phyloP scores from a whole-genome alignment of 345 rosid genomes.

The Aquilaria malaccensis region DNA sequence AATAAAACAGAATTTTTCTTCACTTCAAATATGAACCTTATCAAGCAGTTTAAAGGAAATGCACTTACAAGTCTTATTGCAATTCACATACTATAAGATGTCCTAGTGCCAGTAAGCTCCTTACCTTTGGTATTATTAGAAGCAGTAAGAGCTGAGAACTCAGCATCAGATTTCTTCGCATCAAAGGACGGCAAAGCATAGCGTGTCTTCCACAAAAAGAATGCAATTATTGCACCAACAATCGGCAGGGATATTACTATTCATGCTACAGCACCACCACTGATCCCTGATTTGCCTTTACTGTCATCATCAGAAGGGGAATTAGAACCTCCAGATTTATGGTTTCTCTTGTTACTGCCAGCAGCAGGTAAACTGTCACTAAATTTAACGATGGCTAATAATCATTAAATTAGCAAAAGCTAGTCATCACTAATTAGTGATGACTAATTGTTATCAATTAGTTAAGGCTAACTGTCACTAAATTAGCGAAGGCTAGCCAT shows the following conservation, averaged over 20 bases:
- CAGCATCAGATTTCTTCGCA: constrained; percentile 71
- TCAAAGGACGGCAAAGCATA: constrained; percentile 50
- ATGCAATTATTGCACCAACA: constrained; percentile 64
- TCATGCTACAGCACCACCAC: constrained; percentile 82
- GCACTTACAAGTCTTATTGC: neutral
- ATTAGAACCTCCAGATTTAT: constrained; percentile 32
- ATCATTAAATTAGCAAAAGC: no score
- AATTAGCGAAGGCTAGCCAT: no score
- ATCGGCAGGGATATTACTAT: constrained; percentile 61
- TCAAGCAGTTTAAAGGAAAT: constrained; percentile 5
- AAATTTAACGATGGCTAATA: no score
- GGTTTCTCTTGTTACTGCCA: constrained; percentile 32
- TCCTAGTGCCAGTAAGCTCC: neutral
- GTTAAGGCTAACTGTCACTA: no score
- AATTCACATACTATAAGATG: neutral
- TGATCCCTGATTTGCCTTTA: constrained; percentile 74
- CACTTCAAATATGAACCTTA: constrained; percentile 1
- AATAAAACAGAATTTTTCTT: neutral
- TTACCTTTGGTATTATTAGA: constrained; percentile 66
- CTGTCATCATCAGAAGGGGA: constrained; percentile 41
- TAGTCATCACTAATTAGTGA: no score
- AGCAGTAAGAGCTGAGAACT: constrained; percentile 66
- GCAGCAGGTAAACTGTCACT: constrained; percentile 7
- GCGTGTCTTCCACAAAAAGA: constrained; percentile 72
- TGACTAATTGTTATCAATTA: no score